Conservation (phyloP, 2,329 filamentous ascomycete genomes). For the Aureobasidium sp. region DNA sequence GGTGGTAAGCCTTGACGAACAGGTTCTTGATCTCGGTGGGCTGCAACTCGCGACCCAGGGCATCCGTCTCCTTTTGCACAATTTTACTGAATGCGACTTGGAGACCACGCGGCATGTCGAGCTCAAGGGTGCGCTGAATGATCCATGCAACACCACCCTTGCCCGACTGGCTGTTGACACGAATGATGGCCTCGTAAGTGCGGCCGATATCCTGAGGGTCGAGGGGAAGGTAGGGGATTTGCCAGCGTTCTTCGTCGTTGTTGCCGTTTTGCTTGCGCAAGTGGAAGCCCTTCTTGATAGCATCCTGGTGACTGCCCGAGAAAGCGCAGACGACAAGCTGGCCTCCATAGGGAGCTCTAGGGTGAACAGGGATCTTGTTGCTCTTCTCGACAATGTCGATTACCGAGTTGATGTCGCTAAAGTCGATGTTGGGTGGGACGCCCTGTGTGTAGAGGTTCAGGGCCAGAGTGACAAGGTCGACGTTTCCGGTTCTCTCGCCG, state of each 20-base stretch:
- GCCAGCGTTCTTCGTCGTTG: constrained; percentile 63
- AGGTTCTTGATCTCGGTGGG: constrained; percentile 76
- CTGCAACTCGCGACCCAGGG: constrained; percentile 74
- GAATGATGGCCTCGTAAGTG: constrained; percentile 96
- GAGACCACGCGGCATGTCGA: constrained; percentile 86
- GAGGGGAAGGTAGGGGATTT: constrained; percentile 84
- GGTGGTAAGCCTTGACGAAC: constrained; percentile 84
- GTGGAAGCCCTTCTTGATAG: constrained; percentile 85
- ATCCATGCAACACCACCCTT: constrained; percentile 95
- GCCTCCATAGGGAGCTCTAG: constrained; percentile 82
- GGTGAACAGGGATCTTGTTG: constrained; percentile 92
- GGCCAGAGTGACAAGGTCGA: constrained; percentile 85
- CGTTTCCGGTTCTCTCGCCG: constrained; percentile 90
- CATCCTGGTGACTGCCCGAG: constrained; percentile 87
- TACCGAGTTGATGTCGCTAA: constrained; percentile 77
- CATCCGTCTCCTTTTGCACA: constrained; percentile 75
- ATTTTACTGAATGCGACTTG: constrained; percentile 86
- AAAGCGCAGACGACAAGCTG: constrained; percentile 90
- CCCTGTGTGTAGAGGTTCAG: constrained; percentile 95
- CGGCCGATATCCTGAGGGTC: constrained; percentile 90
- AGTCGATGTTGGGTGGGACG: constrained; percentile 76
- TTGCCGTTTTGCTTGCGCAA: constrained; percentile 55
- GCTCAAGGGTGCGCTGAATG: constrained; percentile 77
- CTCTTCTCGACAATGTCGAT: constrained; percentile 86
- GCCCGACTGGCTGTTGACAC: constrained; percentile 92